Conservation (phyloP, 2,329 filamentous ascomycete species). For the Ceratocystis albifundus region DNA sequence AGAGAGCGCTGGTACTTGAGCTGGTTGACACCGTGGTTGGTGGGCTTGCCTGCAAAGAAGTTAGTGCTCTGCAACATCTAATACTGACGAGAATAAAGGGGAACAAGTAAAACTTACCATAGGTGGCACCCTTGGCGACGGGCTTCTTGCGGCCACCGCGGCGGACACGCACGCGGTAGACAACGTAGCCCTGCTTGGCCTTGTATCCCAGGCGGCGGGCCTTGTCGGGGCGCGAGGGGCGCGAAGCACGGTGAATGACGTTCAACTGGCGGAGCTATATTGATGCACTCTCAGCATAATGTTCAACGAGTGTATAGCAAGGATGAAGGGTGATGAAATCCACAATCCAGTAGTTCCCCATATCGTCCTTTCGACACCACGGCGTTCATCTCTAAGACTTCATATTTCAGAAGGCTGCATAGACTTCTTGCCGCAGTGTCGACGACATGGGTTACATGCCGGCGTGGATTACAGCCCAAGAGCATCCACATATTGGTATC, state of each 20-base stretch:
- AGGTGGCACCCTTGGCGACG: conserved; percentile 94
- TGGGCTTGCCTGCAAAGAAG: conserved; percentile 74
- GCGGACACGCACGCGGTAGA: conserved; percentile 98
- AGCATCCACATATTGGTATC: conserved; percentile 24
- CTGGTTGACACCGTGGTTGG: conserved; percentile 99
- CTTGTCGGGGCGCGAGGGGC: conserved; percentile 98
- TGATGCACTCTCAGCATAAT: conserved; percentile 99
- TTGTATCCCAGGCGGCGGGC: conserved; percentile 99
- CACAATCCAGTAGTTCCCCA: conserved; percentile 21
- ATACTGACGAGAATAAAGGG: not conserved
- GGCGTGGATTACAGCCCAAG: conserved; percentile 22
- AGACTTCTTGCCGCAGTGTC: conserved; percentile 17
- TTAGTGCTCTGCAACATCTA: conserved; percentile 24
- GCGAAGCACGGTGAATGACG: conserved; percentile 97
- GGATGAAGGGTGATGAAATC: conserved; percentile 32
- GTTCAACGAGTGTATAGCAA: conserved; percentile 99
- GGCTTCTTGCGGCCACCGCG: conserved; percentile 98
- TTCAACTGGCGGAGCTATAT: conserved; percentile 99
- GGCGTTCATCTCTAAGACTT: conserved; percentile 26
- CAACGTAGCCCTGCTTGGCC: conserved; percentile 99
- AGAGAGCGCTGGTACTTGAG: conserved; percentile 99
- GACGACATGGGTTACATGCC: conserved; percentile 23
- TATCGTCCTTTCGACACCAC: conserved; percentile 27
- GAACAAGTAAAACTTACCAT: conserved; percentile 52
- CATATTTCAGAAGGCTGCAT: conserved; percentile 18